phyloP scores from a whole-genome alignment of 345 rosid genomes.

The Eucalyptus erythrocorys region DNA sequence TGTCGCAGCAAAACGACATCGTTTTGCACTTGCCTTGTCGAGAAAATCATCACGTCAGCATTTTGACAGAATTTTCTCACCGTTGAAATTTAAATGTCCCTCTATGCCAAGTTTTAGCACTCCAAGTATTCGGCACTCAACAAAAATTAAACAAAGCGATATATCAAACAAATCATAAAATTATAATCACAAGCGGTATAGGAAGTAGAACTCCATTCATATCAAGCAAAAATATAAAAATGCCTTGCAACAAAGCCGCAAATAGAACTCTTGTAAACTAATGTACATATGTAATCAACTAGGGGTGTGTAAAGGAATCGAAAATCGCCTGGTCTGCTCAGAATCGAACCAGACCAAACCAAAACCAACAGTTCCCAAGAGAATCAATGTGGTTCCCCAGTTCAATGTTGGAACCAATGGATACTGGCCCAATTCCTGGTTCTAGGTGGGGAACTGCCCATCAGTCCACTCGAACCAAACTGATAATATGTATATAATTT shows the following conservation, averaged over 20 bases:
- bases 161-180: not conserved
- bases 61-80: accelerated
- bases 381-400: accelerated
- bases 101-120: not conserved
- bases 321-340: no score
- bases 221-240: not conserved
- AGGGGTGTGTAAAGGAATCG: no score
- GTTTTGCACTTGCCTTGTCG: no score
- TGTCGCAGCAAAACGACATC: accelerated
- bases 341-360: no score
- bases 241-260: not conserved
- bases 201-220: not conserved
- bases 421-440: no score
- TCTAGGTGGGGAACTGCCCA: accelerated
- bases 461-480: accelerated
- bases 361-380: accelerated
- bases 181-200: not conserved
- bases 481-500: no score
- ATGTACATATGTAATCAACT: not conserved
- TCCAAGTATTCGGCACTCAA: no score
- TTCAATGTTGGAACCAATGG: no score
- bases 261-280: not conserved
- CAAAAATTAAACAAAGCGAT: not conserved
- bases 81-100: accelerated
- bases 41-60: no score